Evolutionary conservation across 2,329 filamentous ascomycete species (phyloP).

Genomic region (Hawksworthiomyces lignivorus): DNA sequence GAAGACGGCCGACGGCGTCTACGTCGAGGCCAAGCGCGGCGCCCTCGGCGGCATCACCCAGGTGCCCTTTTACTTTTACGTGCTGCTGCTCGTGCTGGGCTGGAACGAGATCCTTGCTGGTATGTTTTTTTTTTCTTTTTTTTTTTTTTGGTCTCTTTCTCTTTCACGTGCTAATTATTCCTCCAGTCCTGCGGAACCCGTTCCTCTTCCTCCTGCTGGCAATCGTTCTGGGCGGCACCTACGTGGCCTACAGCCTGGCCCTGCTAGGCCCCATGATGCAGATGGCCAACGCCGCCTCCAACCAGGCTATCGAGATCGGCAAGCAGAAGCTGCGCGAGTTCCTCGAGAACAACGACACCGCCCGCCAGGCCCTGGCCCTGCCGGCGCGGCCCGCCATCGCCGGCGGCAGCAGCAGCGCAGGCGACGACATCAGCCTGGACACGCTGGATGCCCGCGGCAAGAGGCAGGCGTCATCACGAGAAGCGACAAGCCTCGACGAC

Average conservation of each 20-base stretch:
- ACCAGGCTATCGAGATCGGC: constrained; percentile 81
- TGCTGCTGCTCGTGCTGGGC: constrained; percentile 77
- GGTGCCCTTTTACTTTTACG: constrained; percentile 92
- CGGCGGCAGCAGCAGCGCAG: constrained; percentile 22
- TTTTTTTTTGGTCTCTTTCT: constrained; percentile 10
- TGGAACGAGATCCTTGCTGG: constrained; percentile 97
- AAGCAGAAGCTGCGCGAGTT: constrained; percentile 89
- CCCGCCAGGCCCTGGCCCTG: constrained; percentile 76
- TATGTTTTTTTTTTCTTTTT: constrained; percentile 38
- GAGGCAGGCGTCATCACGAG: constrained; percentile 28
- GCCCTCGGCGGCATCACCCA: constrained; percentile 93
- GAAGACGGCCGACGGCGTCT: constrained; percentile 95
- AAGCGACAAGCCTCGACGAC: constrained; percentile 33
- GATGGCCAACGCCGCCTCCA: constrained; percentile 83
- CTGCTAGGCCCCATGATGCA: constrained; percentile 93
- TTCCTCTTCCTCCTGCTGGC: constrained; percentile 86
- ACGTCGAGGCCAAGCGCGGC: constrained; percentile 94
- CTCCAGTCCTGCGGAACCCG: constrained; percentile 80
- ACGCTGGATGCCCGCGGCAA: constrained; percentile 53
- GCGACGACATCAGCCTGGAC: constrained; percentile 49
- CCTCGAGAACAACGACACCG: constrained; percentile 77
- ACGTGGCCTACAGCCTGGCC: constrained; percentile 88
- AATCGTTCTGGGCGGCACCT: constrained; percentile 66
- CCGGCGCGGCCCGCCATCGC: constrained; percentile 32
- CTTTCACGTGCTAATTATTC: neutral